Base-by-base conservation (phyloP, 345 rosid species). In the Melastoma malabathricum region DNA sequence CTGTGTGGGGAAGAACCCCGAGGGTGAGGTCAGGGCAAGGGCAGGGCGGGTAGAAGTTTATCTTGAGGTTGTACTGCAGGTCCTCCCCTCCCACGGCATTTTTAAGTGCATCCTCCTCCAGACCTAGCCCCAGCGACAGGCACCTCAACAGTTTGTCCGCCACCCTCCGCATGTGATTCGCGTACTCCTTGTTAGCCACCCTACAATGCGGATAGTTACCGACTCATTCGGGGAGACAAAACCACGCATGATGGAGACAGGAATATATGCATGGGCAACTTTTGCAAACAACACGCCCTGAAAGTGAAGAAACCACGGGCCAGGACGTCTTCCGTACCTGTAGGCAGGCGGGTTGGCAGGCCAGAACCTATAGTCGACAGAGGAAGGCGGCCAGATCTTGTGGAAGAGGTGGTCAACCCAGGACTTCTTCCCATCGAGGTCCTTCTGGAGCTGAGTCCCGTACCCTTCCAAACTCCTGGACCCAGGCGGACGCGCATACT, bases 351-450 rank as follows among this genome's bases (percentile, higher is more conserved):
- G 89, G 23, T 73, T 75, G 15, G 53, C 48, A 1, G 98, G 98
- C 98, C 96, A 86, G 63, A 78, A 90, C 15, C 46, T 55, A 61
- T 81, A 64, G 43, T 83, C 72, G 53, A 86, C 63, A 16, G 54
- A 44, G 0, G 73, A 54, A 44, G 83, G 84, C 23, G 98, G 98
- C 92, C 84, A 90, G 43, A 90, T 72, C 57, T 43, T 68, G 59
- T 90, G 96, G 46, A 90, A 90, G 50, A 86, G 78, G 58, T 86
- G 89, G 64, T 86, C 96, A 0, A 68, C 83, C 98, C 98, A 86
- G 3, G 69, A 65, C 60, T 82, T 82, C 52, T 75, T 86, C 2
- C 74, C 86, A 4, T 79, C 51, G 10, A 64, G 44, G 19, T 80
- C 82, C 56, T 74, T 78, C 52, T 68, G 82, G 10, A 80, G 58